Evolutionary conservation across 2,329 filamentous ascomycete genomes (phyloP).

Genomic region (Cladosporium colombiae): DNA sequence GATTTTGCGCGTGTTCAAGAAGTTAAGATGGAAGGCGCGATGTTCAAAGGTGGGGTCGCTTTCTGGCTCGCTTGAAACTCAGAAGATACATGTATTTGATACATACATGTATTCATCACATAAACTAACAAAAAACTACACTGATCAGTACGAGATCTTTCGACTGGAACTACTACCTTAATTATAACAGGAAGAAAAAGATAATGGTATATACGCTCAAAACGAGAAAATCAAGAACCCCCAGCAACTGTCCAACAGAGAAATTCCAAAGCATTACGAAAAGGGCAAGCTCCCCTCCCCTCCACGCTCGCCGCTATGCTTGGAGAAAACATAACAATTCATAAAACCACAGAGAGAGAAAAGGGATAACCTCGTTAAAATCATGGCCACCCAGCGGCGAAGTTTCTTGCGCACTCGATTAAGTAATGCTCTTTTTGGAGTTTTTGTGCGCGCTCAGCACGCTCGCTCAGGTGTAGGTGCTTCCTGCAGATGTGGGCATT

Average conservation of each 20-base stretch:
- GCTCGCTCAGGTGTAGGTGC: constrained; percentile 39
- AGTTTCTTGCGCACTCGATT: background rate
- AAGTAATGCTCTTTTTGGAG: background rate
- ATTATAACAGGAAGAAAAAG: background rate
- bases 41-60: background rate
- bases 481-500: constrained; percentile 48
- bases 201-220: constrained; percentile 19
- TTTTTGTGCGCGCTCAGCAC: background rate
- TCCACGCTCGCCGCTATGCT: constrained; percentile 12
- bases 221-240: background rate
- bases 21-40: background rate
- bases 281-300: background rate
- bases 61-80: background rate
- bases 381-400: constrained; percentile 9
- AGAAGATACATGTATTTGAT: background rate
- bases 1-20: background rate
- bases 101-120: background rate
- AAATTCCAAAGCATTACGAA: constrained; percentile 14
- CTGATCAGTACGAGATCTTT: background rate
- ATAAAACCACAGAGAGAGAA: constrained; percentile 5
- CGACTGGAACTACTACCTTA: constrained; percentile 8
- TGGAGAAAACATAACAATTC: constrained; percentile 4
- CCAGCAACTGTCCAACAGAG: background rate
- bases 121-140: background rate
- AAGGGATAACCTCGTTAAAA: constrained; percentile 10